Evolutionary conservation across 345 rosid species (phyloP).

Genomic region (Psidium guajava): DNA sequence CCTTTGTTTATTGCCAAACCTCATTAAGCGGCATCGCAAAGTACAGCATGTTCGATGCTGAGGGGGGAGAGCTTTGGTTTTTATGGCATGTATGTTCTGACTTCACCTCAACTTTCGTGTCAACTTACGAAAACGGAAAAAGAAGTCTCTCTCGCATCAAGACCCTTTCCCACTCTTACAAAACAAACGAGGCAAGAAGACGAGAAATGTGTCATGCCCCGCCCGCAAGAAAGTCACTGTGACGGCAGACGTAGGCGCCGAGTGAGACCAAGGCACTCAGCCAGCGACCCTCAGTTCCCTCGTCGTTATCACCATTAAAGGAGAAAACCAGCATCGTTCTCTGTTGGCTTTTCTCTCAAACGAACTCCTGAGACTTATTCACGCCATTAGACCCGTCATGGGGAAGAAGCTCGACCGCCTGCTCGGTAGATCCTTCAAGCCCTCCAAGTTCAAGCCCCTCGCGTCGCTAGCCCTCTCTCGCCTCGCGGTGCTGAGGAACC

Average conservation of each 20-base stretch:
- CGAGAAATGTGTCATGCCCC: background rate
- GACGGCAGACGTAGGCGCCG: background rate
- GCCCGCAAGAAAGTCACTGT: background rate
- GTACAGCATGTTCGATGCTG: background rate
- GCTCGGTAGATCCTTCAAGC: conserved; percentile 53
- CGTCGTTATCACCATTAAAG: conserved; percentile 12
- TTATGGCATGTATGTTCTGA: background rate
- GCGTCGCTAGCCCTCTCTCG: conserved; percentile 56
- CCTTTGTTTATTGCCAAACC: background rate
- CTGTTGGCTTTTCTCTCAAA: background rate
- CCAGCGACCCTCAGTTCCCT: background rate
- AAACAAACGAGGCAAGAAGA: background rate
- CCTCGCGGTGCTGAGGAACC: conserved; percentile 58
- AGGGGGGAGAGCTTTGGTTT: background rate
- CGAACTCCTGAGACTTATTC: background rate
- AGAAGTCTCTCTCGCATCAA: background rate
- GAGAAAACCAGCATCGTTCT: background rate
- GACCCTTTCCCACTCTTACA: background rate
- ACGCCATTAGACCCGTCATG: conserved; percentile 16
- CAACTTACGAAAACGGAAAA: background rate
- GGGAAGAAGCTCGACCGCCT: conserved; percentile 76
- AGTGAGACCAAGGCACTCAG: background rate
- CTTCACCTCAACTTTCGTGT: background rate
- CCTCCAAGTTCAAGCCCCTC: conserved; percentile 52
- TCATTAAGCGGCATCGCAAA: background rate